Percentiles rank a stretch among this genome's conserved stretches.
These are phyloP conservation scores for Alloteropsis semialata DNA, from an alignment of 176 grass and related monocot species.

Conservation along the genomic window DNA sequence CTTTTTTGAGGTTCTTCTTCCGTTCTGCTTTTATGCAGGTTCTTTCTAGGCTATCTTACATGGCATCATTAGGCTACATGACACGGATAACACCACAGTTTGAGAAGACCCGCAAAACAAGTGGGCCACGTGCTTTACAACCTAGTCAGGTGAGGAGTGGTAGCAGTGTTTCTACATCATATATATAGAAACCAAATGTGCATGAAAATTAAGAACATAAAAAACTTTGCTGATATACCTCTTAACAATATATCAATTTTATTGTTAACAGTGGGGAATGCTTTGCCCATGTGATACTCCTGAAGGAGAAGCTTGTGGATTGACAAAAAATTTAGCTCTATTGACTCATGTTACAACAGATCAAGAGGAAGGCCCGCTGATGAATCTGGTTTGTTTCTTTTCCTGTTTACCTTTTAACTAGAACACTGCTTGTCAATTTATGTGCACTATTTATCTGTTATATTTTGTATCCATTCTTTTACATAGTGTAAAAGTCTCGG, in stretches of 20 bases:
- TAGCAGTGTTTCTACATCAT: not conserved
- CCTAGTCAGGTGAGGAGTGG: constrained; percentile 75
- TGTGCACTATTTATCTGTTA: not conserved
- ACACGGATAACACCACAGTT: constrained; percentile 98
- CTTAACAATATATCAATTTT: not conserved
- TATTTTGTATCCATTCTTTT: constrained; percentile 24
- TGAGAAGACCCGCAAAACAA: constrained; percentile 97
- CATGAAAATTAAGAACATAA: not conserved
- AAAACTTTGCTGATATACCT: not conserved
- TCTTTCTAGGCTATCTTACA: constrained; percentile 90
- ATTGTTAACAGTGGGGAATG: constrained; percentile 93
- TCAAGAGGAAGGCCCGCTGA: constrained; percentile 76
- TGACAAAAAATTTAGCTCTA: constrained; percentile 97
- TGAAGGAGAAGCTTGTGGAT: constrained; percentile 96
- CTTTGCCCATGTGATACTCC: constrained; percentile 99
- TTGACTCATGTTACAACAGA: constrained; percentile 95
- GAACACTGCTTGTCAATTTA: not conserved
- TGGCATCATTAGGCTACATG: constrained; percentile 92
- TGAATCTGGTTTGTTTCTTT: constrained; percentile 62
- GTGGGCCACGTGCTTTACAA: constrained; percentile 96
- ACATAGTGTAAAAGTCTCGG: constrained; percentile 83
- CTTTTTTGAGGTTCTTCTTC: not conserved
- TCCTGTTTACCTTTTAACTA: constrained; percentile 17
- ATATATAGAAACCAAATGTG: not conserved
- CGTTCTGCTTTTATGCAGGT: constrained; percentile 41